These are phyloP conservation scores for Pelargonium citronellum DNA, from an alignment of 441 rosid genomes.

Conservation along the genomic window DNA sequence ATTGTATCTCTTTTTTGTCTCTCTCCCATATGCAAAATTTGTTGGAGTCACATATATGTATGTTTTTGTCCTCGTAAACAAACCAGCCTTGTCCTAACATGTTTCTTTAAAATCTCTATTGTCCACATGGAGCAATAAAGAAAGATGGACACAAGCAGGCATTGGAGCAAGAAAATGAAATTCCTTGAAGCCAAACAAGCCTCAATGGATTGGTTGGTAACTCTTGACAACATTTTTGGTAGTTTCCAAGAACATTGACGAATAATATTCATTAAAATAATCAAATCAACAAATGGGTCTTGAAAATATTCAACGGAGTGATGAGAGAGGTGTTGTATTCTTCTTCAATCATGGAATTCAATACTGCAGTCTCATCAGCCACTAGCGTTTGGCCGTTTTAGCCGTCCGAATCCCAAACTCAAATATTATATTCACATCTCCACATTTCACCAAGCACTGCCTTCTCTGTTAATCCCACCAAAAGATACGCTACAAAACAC, in stretches of 20 bases:
- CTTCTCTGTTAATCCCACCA: background rate
- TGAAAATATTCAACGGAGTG: background rate
- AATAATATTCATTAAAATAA: background rate
- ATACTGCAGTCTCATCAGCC: conserved; percentile 3
- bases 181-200: conserved; percentile 2
- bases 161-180: background rate
- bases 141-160: background rate
- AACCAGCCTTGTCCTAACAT: too few species aligned
- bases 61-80: too few species aligned
- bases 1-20: too few species aligned
- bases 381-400: conserved; percentile 5
- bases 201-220: conserved; percentile 6
- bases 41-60: too few species aligned
- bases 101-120: background rate
- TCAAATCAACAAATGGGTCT: background rate
- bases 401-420: conserved; percentile 14
- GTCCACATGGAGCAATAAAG: background rate
- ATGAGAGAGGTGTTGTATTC: background rate
- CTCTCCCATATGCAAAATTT: too few species aligned
- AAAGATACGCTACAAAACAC: background rate
- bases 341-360: background rate
- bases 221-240: conserved; percentile 3
- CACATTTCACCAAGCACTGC: conserved; percentile 5
- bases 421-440: background rate
- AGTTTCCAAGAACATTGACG: background rate